phyloP scores from a whole-genome alignment of 2,329 filamentous ascomycete genomes.

The Pyrenophora graminea region DNA sequence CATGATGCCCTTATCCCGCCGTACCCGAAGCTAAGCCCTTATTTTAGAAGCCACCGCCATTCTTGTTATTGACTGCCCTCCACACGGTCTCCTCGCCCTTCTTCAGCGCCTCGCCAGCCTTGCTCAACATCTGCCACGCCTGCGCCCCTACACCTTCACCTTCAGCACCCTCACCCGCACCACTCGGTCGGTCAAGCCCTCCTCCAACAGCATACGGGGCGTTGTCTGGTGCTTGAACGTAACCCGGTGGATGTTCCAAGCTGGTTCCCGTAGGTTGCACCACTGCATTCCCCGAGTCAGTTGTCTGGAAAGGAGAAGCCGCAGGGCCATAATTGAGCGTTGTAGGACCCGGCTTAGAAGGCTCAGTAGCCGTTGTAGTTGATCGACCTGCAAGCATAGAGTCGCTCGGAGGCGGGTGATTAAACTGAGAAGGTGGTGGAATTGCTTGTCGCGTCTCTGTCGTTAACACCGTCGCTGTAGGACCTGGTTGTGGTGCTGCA shows the following conservation, averaged over 20 bases:
- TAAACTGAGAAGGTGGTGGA: conserved; percentile 47
- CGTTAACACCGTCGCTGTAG: conserved; percentile 33
- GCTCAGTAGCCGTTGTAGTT: conserved; percentile 36
- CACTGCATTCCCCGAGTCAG: conserved; percentile 26
- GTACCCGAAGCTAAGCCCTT: background rate
- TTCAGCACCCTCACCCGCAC: conserved; percentile 40
- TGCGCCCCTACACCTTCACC: conserved; percentile 35
- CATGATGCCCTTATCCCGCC: background rate
- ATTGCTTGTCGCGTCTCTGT: conserved; percentile 36
- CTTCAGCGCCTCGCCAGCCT: conserved; percentile 43
- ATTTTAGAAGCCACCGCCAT: conserved; percentile 4
- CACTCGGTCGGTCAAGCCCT: conserved; percentile 37
- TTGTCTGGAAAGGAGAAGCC: conserved; percentile 31
- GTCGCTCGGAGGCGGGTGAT: conserved; percentile 44
- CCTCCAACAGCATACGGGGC: conserved; percentile 47
- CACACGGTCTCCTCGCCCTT: conserved; percentile 44
- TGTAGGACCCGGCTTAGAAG: conserved; percentile 41
- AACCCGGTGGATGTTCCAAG: conserved; percentile 53
- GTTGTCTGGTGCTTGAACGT: conserved; percentile 52
- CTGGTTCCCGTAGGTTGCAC: conserved; percentile 18
- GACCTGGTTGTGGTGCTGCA: conserved; percentile 46
- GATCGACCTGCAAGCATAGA: conserved; percentile 47
- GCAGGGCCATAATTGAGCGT: conserved; percentile 46
- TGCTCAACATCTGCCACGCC: conserved; percentile 43
- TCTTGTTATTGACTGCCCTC: conserved; percentile 40